These are phyloP conservation scores for Penicillium argentinense DNA, from an alignment of 495 filamentous ascomycete species.

Conservation along the genomic window DNA sequence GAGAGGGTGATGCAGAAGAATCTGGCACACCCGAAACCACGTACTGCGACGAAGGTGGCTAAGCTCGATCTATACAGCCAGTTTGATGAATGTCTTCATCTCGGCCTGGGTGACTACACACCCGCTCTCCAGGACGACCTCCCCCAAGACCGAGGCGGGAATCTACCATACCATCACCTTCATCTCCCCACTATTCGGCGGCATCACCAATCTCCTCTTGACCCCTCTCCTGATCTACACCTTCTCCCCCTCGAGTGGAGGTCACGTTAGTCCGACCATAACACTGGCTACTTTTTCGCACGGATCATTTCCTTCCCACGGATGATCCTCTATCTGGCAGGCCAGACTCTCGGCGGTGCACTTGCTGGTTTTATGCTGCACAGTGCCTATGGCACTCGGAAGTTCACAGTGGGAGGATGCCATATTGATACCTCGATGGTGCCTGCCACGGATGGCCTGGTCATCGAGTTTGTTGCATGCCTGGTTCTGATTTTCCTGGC, in stretches of 20 bases:
- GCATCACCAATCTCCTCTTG: slow-evolving; percentile 46
- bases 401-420: slow-evolving; percentile 40
- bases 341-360: slow-evolving; percentile 43
- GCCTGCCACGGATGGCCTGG: slow-evolving; percentile 31
- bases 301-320: slow-evolving; percentile 49
- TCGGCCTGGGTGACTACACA: slow-evolving; percentile 26
- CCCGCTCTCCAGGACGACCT: slow-evolving; percentile 11
- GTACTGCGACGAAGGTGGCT: slow-evolving; percentile 9
- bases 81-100: slow-evolving; percentile 30
- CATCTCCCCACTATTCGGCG: slow-evolving; percentile 32
- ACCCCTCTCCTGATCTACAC: slow-evolving; percentile 52
- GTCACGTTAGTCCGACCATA: slow-evolving; percentile 54
- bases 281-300: slow-evolving; percentile 51
- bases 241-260: slow-evolving; percentile 49
- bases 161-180: slow-evolving; percentile 29
- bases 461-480: slow-evolving; percentile 47
- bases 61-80: slow-evolving; percentile 13
- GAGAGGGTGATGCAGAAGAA: too few relatives aligned
- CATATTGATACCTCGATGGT: slow-evolving; percentile 28
- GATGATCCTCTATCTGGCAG: slow-evolving; percentile 44
- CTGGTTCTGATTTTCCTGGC: slow-evolving; percentile 40
- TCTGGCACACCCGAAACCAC: too few relatives aligned
- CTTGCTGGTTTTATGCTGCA: slow-evolving; percentile 44
- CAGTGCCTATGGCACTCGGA: slow-evolving; percentile 21
- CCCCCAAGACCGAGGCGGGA: slow-evolving; percentile 19